Conservation (phyloP, 1,284 basidiomycete species). For the Cutaneotrichosporon mucoides region DNA sequence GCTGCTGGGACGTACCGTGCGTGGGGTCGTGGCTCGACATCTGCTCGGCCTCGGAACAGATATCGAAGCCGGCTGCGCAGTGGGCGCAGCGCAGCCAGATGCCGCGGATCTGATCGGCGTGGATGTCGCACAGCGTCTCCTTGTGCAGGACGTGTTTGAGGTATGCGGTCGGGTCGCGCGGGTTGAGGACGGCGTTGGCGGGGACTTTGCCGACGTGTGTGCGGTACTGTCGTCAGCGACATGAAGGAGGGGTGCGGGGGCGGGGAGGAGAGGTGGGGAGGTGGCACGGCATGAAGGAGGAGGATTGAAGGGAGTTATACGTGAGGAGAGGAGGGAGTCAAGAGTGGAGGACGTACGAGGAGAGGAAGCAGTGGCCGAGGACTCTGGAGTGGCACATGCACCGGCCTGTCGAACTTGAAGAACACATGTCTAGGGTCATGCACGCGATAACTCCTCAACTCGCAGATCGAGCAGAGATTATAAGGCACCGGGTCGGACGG, state of each 20-base stretch:
- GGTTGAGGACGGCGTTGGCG: constrained; percentile 53
- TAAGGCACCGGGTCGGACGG: constrained; percentile 44
- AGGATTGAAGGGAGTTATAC: no score
- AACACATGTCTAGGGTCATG: constrained; percentile 81
- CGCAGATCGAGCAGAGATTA: constrained; percentile 67
- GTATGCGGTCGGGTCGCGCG: constrained; percentile 65
- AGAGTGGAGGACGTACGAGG: no score
- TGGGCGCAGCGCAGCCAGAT: constrained; percentile 85
- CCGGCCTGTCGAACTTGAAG: constrained; percentile 74
- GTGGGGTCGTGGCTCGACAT: constrained; percentile 66
- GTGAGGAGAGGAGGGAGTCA: no score
- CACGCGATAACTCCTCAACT: constrained; percentile 66
- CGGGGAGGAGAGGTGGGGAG: constrained; percentile 40
- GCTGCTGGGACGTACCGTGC: constrained; percentile 60
- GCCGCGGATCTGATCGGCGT: constrained; percentile 59
- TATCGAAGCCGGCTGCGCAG: constrained; percentile 64
- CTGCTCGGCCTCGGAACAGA: constrained; percentile 72
- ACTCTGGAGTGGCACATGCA: constrained; percentile 65
- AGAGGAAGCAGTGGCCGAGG: constrained; percentile 61
- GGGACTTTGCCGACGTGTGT: constrained; percentile 59
- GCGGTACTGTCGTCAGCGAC: constrained; percentile 52
- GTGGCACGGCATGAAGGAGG: no score
- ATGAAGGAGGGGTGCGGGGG: neutral
- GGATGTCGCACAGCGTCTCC: constrained; percentile 47
- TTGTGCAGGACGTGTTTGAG: constrained; percentile 63